A percentile compares a stretch with the other conserved stretches of the same genome.
Conservation (phyloP, 371 early-diverging fungal genomes). For the Apophysomyces sp. region DNA sequence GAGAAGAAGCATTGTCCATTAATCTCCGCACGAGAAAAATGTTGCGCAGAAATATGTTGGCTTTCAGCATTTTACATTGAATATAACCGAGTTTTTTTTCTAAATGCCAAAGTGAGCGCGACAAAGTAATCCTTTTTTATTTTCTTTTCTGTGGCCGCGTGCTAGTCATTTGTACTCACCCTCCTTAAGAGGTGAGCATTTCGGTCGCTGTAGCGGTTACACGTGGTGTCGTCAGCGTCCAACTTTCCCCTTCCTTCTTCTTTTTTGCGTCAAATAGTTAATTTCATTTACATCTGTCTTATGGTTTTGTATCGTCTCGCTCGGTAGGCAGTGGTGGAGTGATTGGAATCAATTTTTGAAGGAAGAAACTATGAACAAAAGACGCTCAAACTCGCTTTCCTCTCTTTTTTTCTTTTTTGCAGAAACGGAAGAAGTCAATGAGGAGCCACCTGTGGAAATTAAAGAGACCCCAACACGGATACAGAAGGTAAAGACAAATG, state of each 20-base stretch:
- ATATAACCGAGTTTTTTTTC: not conserved
- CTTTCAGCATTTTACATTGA: conserved; percentile 1
- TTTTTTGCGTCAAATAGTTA: not conserved
- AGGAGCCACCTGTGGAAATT: not conserved
- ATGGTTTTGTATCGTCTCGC: not conserved
- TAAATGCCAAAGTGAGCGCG: not conserved
- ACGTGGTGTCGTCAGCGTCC: not conserved
- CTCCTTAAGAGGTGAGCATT: not conserved
- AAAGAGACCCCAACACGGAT: not conserved
- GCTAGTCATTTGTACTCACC: not conserved
- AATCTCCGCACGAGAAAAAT: not conserved
- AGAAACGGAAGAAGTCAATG: not conserved
- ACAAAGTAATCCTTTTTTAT: not conserved
- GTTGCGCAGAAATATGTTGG: not conserved
- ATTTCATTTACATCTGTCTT: not conserved
- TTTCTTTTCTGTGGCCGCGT: not conserved
- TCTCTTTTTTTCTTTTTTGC: not conserved
- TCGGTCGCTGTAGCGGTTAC: not conserved
- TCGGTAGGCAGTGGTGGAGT: not conserved
- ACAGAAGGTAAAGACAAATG: not conserved
- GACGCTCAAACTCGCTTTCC: not conserved
- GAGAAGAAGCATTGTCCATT: conserved; percentile 6
- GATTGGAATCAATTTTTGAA: not conserved
- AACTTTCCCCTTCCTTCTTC: not conserved
- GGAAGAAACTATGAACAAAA: not conserved